These are phyloP conservation scores for Oryza officinalis DNA, from an alignment of 176 grass and related monocot genomes.

Conservation along the genomic window DNA sequence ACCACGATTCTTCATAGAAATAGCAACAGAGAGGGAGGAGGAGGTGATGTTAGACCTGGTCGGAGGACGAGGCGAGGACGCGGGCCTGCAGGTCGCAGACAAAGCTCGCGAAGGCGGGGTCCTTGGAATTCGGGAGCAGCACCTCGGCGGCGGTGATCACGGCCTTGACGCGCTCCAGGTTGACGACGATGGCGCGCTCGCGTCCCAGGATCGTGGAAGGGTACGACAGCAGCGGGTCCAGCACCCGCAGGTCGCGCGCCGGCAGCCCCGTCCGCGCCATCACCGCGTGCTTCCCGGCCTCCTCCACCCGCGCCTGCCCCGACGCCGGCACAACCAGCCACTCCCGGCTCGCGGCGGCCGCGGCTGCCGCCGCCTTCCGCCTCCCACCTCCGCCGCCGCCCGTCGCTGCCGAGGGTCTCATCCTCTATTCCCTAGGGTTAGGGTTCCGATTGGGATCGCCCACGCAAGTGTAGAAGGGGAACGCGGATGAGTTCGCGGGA, in stretches of 20 bases:
- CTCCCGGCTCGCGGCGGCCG: background rate
- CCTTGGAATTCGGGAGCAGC: constrained; percentile 80
- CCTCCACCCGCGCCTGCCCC: background rate
- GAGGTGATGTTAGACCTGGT: background rate
- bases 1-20: background rate
- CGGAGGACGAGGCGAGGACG: constrained; percentile 47
- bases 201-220: constrained; percentile 92
- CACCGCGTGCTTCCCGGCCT: background rate
- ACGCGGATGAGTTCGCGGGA: too few relatives aligned
- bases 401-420: background rate
- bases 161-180: constrained; percentile 90
- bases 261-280: background rate
- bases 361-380: background rate
- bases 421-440: too few relatives aligned
- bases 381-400: background rate
- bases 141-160: constrained; percentile 90
- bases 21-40: background rate
- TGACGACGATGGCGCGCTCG: constrained; percentile 87
- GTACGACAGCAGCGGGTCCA: constrained; percentile 79
- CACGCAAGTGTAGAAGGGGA: too few relatives aligned
- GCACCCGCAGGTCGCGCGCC: constrained; percentile 52
- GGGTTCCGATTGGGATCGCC: too few relatives aligned
- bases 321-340: background rate
- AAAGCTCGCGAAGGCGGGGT: constrained; percentile 69
- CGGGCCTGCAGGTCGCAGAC: constrained; percentile 75